Percentiles rank a stretch among this genome's conserved stretches.
Evolutionary conservation across 805 yeast species (phyloP).

Genomic region (Jamesozyma rosinii): DNA sequence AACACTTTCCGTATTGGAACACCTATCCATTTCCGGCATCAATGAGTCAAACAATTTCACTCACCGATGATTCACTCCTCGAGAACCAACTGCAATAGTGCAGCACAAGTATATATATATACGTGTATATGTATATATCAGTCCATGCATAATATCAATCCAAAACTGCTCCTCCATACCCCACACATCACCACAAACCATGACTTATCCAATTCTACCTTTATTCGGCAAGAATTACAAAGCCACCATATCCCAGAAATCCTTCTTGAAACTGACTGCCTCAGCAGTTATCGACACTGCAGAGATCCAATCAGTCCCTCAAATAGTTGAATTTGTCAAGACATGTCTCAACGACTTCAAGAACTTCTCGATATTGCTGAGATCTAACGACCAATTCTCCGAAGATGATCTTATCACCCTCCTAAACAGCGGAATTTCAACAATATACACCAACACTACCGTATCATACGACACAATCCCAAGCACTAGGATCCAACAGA

Average conservation of each 20-base stretch:
- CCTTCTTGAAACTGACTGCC: constrained; percentile 22
- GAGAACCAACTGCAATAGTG: too few relatives aligned
- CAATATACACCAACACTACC: constrained; percentile 29
- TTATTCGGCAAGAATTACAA: constrained; percentile 17
- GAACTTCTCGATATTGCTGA: constrained; percentile 21
- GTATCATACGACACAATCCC: constrained; percentile 37
- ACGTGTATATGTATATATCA: too few relatives aligned
- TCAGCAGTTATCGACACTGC: constrained; percentile 22
- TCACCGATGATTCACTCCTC: not conserved
- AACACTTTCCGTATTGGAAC: too few relatives aligned
- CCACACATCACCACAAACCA: too few relatives aligned
- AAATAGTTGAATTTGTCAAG: constrained; percentile 13
- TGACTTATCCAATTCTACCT: constrained; percentile 36
- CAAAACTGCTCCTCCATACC: too few relatives aligned
- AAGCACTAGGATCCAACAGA: constrained; percentile 33
- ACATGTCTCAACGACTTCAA: constrained; percentile 10
- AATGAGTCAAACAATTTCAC: not conserved
- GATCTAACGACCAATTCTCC: constrained; percentile 18
- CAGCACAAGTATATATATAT: too few relatives aligned
- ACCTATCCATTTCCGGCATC: too few relatives aligned
- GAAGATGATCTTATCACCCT: constrained; percentile 42
- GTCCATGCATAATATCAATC: too few relatives aligned
- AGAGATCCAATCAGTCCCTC: constrained; percentile 12
- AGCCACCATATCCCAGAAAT: constrained; percentile 9
- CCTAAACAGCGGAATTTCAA: constrained; percentile 52